Percentiles rank a stretch among this genome's conserved stretches.
These are phyloP conservation scores for Helicocarpus griseus DNA, from an alignment of 2,329 filamentous ascomycete genomes.

Conservation along the genomic window DNA sequence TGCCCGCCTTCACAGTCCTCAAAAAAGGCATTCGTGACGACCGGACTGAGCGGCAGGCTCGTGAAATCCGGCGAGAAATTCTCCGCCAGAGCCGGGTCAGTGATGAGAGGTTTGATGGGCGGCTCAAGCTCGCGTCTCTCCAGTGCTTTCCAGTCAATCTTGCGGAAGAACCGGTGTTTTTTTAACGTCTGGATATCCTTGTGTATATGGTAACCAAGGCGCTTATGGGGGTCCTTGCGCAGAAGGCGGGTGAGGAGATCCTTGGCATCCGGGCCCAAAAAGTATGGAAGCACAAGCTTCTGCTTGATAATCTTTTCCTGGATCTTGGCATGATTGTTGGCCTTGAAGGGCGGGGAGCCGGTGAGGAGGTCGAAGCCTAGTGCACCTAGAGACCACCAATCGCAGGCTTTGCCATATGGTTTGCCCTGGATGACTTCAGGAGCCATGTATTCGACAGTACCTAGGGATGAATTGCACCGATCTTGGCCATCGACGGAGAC, in stretches of 20 bases:
- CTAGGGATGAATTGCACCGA: conserved; percentile 79
- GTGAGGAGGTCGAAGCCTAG: conserved; percentile 89
- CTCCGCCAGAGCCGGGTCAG: conserved; percentile 89
- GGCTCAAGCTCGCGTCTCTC: conserved; percentile 73
- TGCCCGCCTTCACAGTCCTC: conserved; percentile 16
- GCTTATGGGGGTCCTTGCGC: conserved; percentile 84
- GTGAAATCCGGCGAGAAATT: conserved; percentile 96
- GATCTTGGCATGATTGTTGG: conserved; percentile 86
- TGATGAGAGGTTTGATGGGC: conserved; percentile 87
- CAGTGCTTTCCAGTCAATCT: conserved; percentile 88
- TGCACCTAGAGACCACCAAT: conserved; percentile 98
- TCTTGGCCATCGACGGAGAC: conserved; percentile 65
- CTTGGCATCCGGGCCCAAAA: conserved; percentile 82
- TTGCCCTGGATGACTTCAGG: conserved; percentile 84
- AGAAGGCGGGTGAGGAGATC: conserved; percentile 83
- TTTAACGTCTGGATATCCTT: conserved; percentile 81
- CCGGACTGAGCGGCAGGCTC: conserved; percentile 67
- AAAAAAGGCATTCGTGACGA: conserved; percentile 33
- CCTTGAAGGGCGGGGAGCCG: conserved; percentile 81
- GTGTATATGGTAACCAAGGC: conserved; percentile 78
- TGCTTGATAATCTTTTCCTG: conserved; percentile 93
- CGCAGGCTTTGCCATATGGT: conserved; percentile 86
- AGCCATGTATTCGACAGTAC: conserved; percentile 98
- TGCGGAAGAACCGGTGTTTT: conserved; percentile 90
- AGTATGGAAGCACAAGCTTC: conserved; percentile 83